These are phyloP conservation scores for Sphagnum magellanicum DNA, from an alignment of 228 moss, liverwort and hornwort genomes.

Conservation along the genomic window DNA sequence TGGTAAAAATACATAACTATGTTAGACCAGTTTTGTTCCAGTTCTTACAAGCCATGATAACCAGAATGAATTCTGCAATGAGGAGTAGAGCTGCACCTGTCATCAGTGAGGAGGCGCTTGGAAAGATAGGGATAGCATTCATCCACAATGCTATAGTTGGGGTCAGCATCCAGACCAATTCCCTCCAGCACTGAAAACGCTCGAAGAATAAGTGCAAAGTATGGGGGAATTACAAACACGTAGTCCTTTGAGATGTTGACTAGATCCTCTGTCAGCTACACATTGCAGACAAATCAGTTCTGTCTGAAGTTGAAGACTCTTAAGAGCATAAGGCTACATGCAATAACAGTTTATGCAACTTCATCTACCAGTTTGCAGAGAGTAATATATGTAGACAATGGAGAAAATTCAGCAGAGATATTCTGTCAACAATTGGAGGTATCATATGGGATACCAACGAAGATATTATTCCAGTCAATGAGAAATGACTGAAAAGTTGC, in stretches of 20 bases:
- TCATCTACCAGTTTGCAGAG: too few species aligned
- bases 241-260: slow-evolving; percentile 79
- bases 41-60: too few species aligned
- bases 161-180: slow-evolving; percentile 86
- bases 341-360: too few species aligned
- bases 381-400: too few species aligned
- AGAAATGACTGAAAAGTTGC: too few species aligned
- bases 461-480: too few species aligned
- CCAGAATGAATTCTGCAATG: too few species aligned
- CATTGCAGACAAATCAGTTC: background rate
- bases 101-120: slow-evolving; percentile 81
- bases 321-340: background rate
- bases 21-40: too few species aligned
- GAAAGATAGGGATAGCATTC: slow-evolving; percentile 89
- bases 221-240: slow-evolving; percentile 86
- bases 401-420: too few species aligned
- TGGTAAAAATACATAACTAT: too few species aligned
- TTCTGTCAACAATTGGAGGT: too few species aligned
- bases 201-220: slow-evolving; percentile 80
- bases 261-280: slow-evolving; percentile 72
- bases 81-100: slow-evolving; percentile 38
- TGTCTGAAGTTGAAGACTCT: background rate
- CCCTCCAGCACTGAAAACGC: slow-evolving; percentile 92
- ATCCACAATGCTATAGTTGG: slow-evolving; percentile 76
- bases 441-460: too few species aligned